phyloP scores from a whole-genome alignment of 2,329 filamentous ascomycete genomes.

The Truncatella angustata region DNA sequence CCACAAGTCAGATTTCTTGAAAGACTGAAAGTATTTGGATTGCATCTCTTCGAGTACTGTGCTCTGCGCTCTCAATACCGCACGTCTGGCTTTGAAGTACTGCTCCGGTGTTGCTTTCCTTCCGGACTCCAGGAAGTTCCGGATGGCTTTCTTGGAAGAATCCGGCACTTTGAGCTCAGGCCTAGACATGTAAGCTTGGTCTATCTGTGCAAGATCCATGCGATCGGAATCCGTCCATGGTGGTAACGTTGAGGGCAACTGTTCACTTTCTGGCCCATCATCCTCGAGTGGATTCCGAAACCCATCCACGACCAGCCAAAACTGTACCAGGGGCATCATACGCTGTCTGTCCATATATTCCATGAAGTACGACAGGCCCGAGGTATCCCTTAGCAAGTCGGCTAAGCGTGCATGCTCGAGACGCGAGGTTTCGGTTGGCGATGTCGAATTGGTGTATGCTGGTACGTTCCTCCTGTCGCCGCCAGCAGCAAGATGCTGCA shows the following conservation, averaged over 20 bases:
- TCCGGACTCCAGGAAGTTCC: conserved; percentile 76
- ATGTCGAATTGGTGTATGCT: conserved; percentile 28
- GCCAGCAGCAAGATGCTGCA: conserved; percentile 73
- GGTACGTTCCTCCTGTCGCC: conserved; percentile 46
- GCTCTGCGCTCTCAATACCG: conserved; percentile 80
- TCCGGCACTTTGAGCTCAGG: conserved; percentile 77
- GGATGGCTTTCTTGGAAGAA: conserved; percentile 67
- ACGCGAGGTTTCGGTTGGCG: conserved; percentile 48
- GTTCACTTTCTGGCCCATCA: conserved; percentile 67
- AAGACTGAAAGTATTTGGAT: conserved; percentile 73
- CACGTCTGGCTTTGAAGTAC: conserved; percentile 78
- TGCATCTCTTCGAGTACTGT: conserved; percentile 82
- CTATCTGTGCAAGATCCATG: conserved; percentile 84
- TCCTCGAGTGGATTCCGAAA: conserved; percentile 93
- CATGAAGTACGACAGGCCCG: conserved; percentile 97
- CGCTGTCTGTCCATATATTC: conserved; percentile 95
- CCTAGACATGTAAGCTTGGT: conserved; percentile 82
- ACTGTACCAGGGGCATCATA: conserved; percentile 88
- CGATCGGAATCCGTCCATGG: conserved; percentile 83
- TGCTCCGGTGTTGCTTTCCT: conserved; percentile 73
- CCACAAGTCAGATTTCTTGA: conserved; percentile 90
- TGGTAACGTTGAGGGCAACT: conserved; percentile 57
- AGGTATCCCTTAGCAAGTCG: conserved; percentile 85
- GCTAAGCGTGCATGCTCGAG: conserved; percentile 74
- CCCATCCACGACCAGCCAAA: conserved; percentile 97